Evolutionary conservation across 1,284 basidiomycete genomes (phyloP), one percentile per base, ranked within the genome.

Genomic region (Volvariella volvacea): DNA sequence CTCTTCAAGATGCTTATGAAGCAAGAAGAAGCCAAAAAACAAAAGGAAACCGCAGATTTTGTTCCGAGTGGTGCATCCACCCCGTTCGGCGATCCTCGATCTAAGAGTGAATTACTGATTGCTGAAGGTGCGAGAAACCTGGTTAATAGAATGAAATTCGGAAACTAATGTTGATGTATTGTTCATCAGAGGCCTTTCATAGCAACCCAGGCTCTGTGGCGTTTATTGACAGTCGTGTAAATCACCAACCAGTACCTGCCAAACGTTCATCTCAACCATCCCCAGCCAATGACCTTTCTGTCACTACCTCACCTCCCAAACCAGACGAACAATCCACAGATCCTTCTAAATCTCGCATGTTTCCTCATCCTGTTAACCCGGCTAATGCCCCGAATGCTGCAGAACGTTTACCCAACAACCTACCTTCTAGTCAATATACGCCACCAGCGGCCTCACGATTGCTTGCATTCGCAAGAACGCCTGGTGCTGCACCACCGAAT

Each of bases 1-100:
- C 66, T 88, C 28, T 92, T 92, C 74, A 88, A 85, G 55, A 59
- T 88, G 55, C 71, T 91, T 70, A 92, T 92, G 86, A 86, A 84
- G 61, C 71, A 78, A 51, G 88, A 89, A 54, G 80, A 85, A 49
- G 80, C 84, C 53, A 86, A 82, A 62, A 83, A 77, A 55, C 74
- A 71, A 51, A 54, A 54, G 3, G 75, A 73, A 15, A 55, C 57
- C 22, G 30, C 22, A 37, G 45, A 44, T 40, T 48, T 37, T 38
- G 44, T 32, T 48, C 38, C 41, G 44, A 7, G 43, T 21, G 22
- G 32, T 14, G 41, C 16, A 2, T 15, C 41, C n/a, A 16, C 41
- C 7, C 22, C 15, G 3, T 28, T 30, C 12, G 28, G 12, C 4
- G 20, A 39, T 22, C 34, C 34, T 6, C 14, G n/a, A 36, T 15